Percentiles rank a stretch among this genome's conserved stretches.
These are phyloP conservation scores for Dispira simplex DNA, from an alignment of 192 early-diverging fungal species.

Conservation along the genomic window DNA sequence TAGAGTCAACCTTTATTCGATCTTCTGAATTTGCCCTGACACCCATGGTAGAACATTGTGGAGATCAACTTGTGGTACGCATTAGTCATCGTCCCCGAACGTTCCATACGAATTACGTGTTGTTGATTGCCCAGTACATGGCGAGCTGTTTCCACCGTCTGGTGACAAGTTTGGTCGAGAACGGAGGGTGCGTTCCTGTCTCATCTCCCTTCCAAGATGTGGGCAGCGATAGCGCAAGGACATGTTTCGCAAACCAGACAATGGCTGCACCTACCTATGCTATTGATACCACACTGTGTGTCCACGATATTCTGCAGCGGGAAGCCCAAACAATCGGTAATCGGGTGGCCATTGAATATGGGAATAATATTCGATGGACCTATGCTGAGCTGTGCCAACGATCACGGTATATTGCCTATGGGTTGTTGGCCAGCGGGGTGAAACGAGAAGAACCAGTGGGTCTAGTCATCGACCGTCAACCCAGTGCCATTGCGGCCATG, in stretches of 20 bases:
- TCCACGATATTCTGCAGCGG: background rate
- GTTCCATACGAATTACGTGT: background rate
- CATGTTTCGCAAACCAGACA: background rate
- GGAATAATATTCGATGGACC: background rate
- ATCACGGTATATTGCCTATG: slow-evolving; percentile 2
- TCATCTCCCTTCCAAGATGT: background rate
- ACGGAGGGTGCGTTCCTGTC: too few species aligned
- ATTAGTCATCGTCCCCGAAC: background rate
- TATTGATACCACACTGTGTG: background rate
- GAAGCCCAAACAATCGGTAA: background rate
- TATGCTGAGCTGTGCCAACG: background rate
- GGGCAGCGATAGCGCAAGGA: background rate
- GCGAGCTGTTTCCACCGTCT: too few species aligned
- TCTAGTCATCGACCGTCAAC: background rate
- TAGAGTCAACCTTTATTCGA: background rate
- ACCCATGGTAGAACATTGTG: background rate
- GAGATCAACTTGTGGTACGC: background rate
- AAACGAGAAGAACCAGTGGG: background rate
- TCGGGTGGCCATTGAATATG: slow-evolving; percentile 5
- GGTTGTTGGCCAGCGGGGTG: background rate
- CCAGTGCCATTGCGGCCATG: background rate
- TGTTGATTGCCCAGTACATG: background rate
- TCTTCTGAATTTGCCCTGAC: background rate
- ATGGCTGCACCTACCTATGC: background rate
- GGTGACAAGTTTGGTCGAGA: too few species aligned